Evolutionary conservation across 2,329 filamentous ascomycete species (phyloP).

Genomic region (Aspergillus transmontanensis): DNA sequence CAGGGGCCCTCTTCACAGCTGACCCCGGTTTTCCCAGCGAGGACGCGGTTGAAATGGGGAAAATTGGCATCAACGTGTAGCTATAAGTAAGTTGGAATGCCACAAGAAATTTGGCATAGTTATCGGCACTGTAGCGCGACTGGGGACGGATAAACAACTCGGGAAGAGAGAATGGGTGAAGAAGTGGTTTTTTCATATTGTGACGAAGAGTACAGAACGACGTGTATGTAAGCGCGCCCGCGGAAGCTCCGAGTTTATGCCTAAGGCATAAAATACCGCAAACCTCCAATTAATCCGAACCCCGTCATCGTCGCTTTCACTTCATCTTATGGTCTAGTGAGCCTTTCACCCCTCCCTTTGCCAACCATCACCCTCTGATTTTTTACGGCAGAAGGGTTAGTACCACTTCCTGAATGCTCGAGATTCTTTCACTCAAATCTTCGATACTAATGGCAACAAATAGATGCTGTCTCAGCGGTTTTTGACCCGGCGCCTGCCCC

Average conservation of each 20-base stretch:
- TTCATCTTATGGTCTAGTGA: conserved; percentile 26
- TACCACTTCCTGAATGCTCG: neutral
- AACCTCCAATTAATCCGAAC: conserved; percentile 34
- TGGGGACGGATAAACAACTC: conserved; percentile 37
- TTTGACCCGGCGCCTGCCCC: conserved; percentile 45
- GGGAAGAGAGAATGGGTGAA: conserved; percentile 38
- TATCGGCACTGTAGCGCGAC: conserved; percentile 45
- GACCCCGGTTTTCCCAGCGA: conserved; percentile 51
- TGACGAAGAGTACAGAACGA: conserved; percentile 29
- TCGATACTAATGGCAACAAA: conserved; percentile 25
- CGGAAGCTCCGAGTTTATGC: conserved; percentile 18
- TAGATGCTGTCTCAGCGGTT: conserved; percentile 51
- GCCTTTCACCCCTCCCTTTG: conserved; percentile 22
- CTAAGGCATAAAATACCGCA: conserved; percentile 25
- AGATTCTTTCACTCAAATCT: neutral
- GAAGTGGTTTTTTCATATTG: conserved; percentile 45
- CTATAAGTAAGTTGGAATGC: conserved; percentile 30
- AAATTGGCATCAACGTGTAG: conserved; percentile 47
- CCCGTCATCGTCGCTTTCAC: conserved; percentile 21
- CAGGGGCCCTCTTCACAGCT: conserved; percentile 44
- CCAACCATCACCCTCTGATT: conserved; percentile 19
- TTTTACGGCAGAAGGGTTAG: conserved; percentile 31
- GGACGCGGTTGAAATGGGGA: conserved; percentile 35
- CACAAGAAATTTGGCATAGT: conserved; percentile 48
- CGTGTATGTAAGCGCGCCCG: conserved; percentile 37